These are phyloP conservation scores for Jackrogersella multiformis DNA, from an alignment of 495 filamentous ascomycete genomes.

Conservation along the genomic window DNA sequence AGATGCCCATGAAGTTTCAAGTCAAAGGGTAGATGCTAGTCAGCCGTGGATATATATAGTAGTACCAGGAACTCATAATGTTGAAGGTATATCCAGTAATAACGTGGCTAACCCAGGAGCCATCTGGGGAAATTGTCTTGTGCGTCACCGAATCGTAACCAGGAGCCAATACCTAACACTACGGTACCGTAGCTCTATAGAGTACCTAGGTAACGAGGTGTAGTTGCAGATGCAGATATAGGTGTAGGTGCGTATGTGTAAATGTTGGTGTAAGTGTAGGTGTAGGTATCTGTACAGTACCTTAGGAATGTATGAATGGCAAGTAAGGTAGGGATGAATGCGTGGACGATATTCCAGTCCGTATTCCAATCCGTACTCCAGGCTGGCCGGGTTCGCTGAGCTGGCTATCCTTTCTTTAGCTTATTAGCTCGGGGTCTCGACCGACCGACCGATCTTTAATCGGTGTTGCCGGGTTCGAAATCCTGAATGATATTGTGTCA, in stretches of 20 bases:
- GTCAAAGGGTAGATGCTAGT: background rate
- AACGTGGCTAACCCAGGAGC: slow-evolving; percentile 9
- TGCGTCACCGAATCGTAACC: slow-evolving; percentile 4
- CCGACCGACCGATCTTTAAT: slow-evolving; percentile 8
- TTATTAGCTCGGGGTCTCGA: slow-evolving; percentile 13
- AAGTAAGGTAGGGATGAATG: slow-evolving; percentile 20
- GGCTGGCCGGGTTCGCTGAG: too few species aligned
- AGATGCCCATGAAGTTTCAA: background rate
- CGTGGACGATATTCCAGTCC: background rate
- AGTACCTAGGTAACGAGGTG: too few species aligned
- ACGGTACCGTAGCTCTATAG: background rate
- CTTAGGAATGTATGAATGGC: slow-evolving; percentile 13
- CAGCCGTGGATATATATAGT: slow-evolving; percentile 22
- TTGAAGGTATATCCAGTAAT: slow-evolving; percentile 26
- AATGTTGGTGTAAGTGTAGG: background rate
- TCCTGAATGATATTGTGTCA: slow-evolving; percentile 1
- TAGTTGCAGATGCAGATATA: too few species aligned
- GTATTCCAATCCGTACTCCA: too few species aligned
- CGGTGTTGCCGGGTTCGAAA: slow-evolving; percentile 22
- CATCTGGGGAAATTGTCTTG: slow-evolving; percentile 17
- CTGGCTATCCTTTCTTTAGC: slow-evolving; percentile 6
- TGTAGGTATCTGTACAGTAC: background rate
- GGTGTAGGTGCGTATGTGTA: background rate
- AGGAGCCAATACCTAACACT: background rate
- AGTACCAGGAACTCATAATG: slow-evolving; percentile 23